Evolutionary conservation across 1,284 basidiomycete species (phyloP).

Genomic region (Pseudozyma tsukubaensis): DNA sequence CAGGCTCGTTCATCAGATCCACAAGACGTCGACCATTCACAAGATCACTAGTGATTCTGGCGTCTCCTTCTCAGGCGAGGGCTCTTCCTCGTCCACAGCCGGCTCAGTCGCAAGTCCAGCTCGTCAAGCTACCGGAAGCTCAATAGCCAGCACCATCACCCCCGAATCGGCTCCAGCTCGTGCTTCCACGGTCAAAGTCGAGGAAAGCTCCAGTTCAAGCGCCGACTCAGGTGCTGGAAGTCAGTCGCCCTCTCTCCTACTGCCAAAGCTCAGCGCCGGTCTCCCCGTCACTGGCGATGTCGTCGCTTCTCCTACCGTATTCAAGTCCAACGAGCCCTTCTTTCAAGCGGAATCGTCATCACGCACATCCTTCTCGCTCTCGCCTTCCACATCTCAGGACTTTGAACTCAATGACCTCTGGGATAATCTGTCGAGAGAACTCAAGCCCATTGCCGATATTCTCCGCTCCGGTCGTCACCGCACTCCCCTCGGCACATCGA

Average conservation of each 20-base stretch:
- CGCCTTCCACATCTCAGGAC: conserved; percentile 39
- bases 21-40: conserved; percentile 43
- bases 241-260: conserved; percentile 12
- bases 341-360: conserved; percentile 15
- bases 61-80: conserved; percentile 37
- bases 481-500: conserved; percentile 32
- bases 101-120: neutral
- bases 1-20: conserved; percentile 29
- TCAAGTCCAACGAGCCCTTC: conserved; percentile 34
- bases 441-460: conserved; percentile 53
- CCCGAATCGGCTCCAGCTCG: conserved; percentile 31
- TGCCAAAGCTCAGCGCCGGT: conserved; percentile 16
- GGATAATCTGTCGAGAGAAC: conserved; percentile 33
- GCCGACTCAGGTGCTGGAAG: neutral
- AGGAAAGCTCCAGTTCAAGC: conserved; percentile 4
- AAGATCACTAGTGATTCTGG: conserved; percentile 53
- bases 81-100: neutral
- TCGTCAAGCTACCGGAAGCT: conserved; percentile 38
- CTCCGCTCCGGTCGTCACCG: conserved; percentile 46
- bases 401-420: conserved; percentile 45
- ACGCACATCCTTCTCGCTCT: conserved; percentile 21
- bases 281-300: conserved; percentile 16
- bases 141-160: conserved; percentile 50
- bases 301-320: conserved; percentile 32
- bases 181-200: conserved; percentile 25